Conservation (phyloP, 805 yeast species). For the Metschnikowia chrysomelidarum region DNA sequence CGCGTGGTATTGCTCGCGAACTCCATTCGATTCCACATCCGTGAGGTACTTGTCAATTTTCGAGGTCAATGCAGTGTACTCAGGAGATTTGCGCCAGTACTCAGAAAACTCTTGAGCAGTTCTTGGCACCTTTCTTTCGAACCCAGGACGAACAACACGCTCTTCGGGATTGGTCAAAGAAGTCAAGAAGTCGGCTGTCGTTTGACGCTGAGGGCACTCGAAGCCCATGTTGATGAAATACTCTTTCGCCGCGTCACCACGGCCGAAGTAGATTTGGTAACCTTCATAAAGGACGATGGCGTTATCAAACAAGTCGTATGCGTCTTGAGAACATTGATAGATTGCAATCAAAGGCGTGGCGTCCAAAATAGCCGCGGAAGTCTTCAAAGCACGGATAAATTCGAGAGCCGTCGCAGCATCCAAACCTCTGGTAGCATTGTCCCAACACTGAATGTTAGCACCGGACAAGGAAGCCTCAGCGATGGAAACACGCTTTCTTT, state of each 20-base stretch:
- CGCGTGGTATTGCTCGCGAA: constrained; percentile 20
- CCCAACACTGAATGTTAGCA: constrained; percentile 55
- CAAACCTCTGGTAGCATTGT: constrained; percentile 69
- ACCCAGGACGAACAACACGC: constrained; percentile 49
- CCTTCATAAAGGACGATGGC: constrained; percentile 61
- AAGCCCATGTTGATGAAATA: constrained; percentile 62
- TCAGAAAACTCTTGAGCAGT: constrained; percentile 57
- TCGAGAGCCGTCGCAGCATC: constrained; percentile 72
- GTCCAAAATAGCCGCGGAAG: constrained; percentile 51
- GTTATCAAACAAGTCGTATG: constrained; percentile 59
- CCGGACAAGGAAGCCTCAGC: constrained; percentile 60
- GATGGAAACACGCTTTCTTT: constrained; percentile 67
- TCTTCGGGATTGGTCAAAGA: constrained; percentile 66
- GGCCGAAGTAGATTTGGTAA: constrained; percentile 60
- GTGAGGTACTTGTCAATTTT: constrained; percentile 43
- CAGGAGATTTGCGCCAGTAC: constrained; percentile 59
- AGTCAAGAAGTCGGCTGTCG: constrained; percentile 67
- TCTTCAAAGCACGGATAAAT: constrained; percentile 57
- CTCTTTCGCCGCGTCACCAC: constrained; percentile 48
- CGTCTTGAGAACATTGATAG: constrained; percentile 67
- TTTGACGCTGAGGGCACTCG: constrained; percentile 59
- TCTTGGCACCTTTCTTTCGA: constrained; percentile 50
- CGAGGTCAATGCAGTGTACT: constrained; percentile 38
- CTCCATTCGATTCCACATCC: constrained; percentile 14
- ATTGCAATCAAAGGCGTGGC: constrained; percentile 63